Evolutionary conservation across 306 rosid species (phyloP).

Genomic region (Myrica gale): DNA sequence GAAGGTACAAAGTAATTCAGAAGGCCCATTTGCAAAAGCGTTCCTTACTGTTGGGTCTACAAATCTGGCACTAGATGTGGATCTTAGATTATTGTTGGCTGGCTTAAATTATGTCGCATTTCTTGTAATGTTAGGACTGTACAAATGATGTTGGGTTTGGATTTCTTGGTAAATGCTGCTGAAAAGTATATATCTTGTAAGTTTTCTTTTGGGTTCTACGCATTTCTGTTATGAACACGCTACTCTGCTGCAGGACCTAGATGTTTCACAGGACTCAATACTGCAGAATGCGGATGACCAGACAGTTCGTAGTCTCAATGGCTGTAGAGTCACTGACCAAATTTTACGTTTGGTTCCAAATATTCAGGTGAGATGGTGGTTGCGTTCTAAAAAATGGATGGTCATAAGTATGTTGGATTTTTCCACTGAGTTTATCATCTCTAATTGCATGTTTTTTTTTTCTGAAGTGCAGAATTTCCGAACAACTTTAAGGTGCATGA

Average conservation of each 20-base stretch:
- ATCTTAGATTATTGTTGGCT: neutral
- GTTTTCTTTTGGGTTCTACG: neutral
- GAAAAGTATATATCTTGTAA: neutral
- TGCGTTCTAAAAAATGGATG: neutral
- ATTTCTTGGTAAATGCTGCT: slow-evolving; percentile 7
- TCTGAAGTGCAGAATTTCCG: slow-evolving; percentile 71
- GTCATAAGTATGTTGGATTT: neutral
- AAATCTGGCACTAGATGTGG: neutral
- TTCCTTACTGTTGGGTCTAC: neutral
- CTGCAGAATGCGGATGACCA: slow-evolving; percentile 89
- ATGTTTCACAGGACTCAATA: slow-evolving; percentile 82
- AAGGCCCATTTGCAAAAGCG: neutral
- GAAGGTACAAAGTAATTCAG: neutral
- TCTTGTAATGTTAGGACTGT: neutral
- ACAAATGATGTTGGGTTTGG: neutral
- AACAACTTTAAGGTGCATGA: slow-evolving; percentile 93
- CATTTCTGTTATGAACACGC: neutral
- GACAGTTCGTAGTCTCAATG: slow-evolving; percentile 96
- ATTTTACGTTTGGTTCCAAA: slow-evolving; percentile 89
- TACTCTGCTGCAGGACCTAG: slow-evolving; percentile 69
- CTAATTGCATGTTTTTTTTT: slow-evolving; percentile 34
- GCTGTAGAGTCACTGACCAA: slow-evolving; percentile 95
- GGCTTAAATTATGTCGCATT: neutral
- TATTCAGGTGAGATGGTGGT: slow-evolving; percentile 66
- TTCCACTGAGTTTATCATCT: slow-evolving; percentile 16